Evolutionary conservation across 768 basidiomycete genomes (phyloP), one percentile per base, ranked within the genome.

Genomic region (Phlegmacium glaucopus): DNA sequence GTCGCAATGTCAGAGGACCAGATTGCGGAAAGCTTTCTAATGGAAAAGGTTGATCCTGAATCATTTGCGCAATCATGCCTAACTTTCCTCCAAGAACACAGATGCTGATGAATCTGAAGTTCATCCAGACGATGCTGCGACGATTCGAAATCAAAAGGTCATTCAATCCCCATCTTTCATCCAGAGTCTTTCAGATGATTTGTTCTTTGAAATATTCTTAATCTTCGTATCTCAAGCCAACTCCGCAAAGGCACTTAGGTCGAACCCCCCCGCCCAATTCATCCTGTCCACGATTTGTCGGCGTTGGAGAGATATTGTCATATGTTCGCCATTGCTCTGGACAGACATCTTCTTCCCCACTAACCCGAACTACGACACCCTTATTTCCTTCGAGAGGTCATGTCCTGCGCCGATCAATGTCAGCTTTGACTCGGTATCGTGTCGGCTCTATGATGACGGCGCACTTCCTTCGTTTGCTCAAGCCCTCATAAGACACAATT

Each of bases 241-340:
- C 32, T 34, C 32, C 10, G 10, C 32, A n/a, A 34, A 11, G 10
- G 32, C n/a, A 34, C 32, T 34, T 10, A 11, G 32, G 32, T 11
- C 10, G 32, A 34, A 34, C 6, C 38, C 47, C n/a, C 54, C 49
- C 13, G 39, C 49, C 38, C 51, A 56, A 25, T 30, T 48, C 32
- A n/a, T 44, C 22, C 38, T 69, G 28, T 46, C 50, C 27, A 57
- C 52, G 9, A 61, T 71, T 35, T 70, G 63, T 49, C 54, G 53
- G 34, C 47, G 44, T 11, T 65, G 66, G 61, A 48, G 68, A 18
- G 34, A 53, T 1, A 29, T 69, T 6, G 59, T 59, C 11, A 13
- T 64, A 11, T 35, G 43, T 18, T 42, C 59, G 11, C 68, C 67
- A 2, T 47, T 43, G 9, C 48, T 70, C 3, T 72, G 71, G 71